Conservation (phyloP, 1,284 basidiomycete species). For the Sporisorium reilianum region DNA sequence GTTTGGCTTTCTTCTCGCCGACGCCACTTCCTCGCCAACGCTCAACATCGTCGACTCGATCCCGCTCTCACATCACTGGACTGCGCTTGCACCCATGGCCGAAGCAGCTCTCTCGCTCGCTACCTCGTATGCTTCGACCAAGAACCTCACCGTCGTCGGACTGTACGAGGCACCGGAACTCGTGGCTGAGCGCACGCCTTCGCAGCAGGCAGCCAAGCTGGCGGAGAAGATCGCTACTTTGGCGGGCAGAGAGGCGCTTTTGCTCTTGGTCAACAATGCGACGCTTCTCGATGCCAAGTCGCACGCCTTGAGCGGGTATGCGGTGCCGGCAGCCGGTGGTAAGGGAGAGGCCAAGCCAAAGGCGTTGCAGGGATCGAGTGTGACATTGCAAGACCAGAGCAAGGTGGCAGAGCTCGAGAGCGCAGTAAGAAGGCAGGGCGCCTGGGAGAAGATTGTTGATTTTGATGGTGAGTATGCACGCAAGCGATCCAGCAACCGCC, state of each 20-base stretch:
- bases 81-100: slow-evolving; percentile 37
- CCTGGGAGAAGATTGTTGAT: slow-evolving; percentile 39
- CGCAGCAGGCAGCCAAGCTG: slow-evolving; percentile 32
- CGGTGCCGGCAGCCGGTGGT: slow-evolving; percentile 7
- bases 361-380: slow-evolving; percentile 11
- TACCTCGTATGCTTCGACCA: slow-evolving; percentile 24
- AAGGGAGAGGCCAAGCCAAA: slow-evolving; percentile 29
- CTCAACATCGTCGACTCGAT: slow-evolving; percentile 26
- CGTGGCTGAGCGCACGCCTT: slow-evolving; percentile 22
- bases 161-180: slow-evolving; percentile 50
- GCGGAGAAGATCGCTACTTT: slow-evolving; percentile 39
- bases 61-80: slow-evolving; percentile 55
- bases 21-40: slow-evolving; percentile 1
- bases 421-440: slow-evolving; percentile 16
- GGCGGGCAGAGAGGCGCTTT: slow-evolving; percentile 14
- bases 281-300: slow-evolving; percentile 14
- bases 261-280: slow-evolving; percentile 45
- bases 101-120: slow-evolving; percentile 43
- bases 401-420: slow-evolving; percentile 23
- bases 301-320: slow-evolving; percentile 22
- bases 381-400: slow-evolving; percentile 14
- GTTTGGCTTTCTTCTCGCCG: slow-evolving; percentile 38
- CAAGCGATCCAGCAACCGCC: not conserved
- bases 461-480: slow-evolving; percentile 41
- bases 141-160: slow-evolving; percentile 24